Evolutionary conservation across 2,329 filamentous ascomycete genomes (phyloP).

Genomic region (Colletotrichum lentis): DNA sequence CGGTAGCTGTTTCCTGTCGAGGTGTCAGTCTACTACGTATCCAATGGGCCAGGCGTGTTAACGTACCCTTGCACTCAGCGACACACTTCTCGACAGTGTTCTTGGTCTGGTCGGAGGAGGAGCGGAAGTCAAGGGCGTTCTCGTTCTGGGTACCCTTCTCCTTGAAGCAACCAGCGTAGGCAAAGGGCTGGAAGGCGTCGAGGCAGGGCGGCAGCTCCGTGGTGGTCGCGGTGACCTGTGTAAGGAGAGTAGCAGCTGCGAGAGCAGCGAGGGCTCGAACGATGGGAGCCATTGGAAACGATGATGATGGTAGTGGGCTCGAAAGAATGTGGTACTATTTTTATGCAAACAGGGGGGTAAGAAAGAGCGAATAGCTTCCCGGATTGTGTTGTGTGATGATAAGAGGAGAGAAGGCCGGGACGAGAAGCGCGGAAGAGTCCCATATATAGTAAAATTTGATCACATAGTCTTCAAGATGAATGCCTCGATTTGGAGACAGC

Average conservation of each 20-base stretch:
- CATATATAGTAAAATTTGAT: constrained; percentile 34
- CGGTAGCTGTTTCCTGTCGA: constrained; percentile 56
- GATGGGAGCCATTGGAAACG: constrained; percentile 45
- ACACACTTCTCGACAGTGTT: constrained; percentile 60
- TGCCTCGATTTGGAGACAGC: not conserved
- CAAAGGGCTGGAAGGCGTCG: constrained; percentile 56
- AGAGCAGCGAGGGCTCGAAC: constrained; percentile 48
- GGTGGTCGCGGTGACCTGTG: constrained; percentile 52
- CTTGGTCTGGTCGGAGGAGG: constrained; percentile 47
- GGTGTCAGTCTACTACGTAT: not conserved
- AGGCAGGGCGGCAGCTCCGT: constrained; percentile 56
- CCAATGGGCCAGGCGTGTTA: not conserved
- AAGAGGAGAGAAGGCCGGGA: not conserved
- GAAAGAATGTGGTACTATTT: constrained; percentile 35
- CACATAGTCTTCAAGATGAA: constrained; percentile 17
- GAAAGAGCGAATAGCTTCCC: constrained; percentile 27
- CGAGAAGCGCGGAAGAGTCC: constrained; percentile 17
- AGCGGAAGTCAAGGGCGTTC: constrained; percentile 53
- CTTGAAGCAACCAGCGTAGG: constrained; percentile 58
- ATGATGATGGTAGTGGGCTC: constrained; percentile 28
- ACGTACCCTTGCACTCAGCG: constrained; percentile 58
- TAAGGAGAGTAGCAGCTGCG: constrained; percentile 51
- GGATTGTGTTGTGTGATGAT: constrained; percentile 29
- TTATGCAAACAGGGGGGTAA: constrained; percentile 40
- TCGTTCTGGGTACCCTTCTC: constrained; percentile 44